Evolutionary conservation across 768 basidiomycete species (phyloP), one percentile per base, ranked within the genome.

Genomic region (Lentinula sp.): DNA sequence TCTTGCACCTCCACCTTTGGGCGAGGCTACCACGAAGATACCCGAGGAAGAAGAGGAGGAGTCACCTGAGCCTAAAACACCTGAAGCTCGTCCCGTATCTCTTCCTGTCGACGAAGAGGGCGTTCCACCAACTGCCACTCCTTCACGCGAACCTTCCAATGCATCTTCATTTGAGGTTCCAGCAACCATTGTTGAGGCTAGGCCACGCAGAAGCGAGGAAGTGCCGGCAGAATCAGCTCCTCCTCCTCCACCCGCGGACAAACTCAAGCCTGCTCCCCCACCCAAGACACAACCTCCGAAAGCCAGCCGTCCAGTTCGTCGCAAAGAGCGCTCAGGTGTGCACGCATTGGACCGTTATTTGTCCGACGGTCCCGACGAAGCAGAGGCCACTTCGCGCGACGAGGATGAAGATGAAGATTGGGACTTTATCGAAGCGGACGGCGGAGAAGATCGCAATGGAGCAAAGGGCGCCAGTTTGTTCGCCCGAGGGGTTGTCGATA

Each of bases 401-500:
- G 81, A 82, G 20, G 85, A 86, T 18, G 85, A 87, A 58, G 92
- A 93, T 55, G 90, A 93, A 45, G 93, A 94, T 60, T 96, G 94
- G 93, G 93, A 95, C 81, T 84, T 95, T 64, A 81, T 96, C 62
- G 91, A 93, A 67, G 83, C 83, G 42, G 90, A 76, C 5, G 88
- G 88, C 64, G 86, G 85, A n/a, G 91, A 92, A 69, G 92, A 93
- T 61, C 80, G 86, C 62, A 93, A 94, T 63, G 91, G 92, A 16
- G 76, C 87, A 28, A 86, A 87, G 68, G 91, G 86, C 6, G 83
- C 85, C 18, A 94, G 88, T 68, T 80, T 95, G 42, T 95, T 94
- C 69, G 88, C 93, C 46, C 85, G 93, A n/a, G 93, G 93, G 5
- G 90, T 95, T 52, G 91, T 94, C 56, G 93, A 96, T 70, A 81